Base-by-base conservation (phyloP, 768 basidiomycete genomes). In the Rhodotorula paludigena region DNA sequence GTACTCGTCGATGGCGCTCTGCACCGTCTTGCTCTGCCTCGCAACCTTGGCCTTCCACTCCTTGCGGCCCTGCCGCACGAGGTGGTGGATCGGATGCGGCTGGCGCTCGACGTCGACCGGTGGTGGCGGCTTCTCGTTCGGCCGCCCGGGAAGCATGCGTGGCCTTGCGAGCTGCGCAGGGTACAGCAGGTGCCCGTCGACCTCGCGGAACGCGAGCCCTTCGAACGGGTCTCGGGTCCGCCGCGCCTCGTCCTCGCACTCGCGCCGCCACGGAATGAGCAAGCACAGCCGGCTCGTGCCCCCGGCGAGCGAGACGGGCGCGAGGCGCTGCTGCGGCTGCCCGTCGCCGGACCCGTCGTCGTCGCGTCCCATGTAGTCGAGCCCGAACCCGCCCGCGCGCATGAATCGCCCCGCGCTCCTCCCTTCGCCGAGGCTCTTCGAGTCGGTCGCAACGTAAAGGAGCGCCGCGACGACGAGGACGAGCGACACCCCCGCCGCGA, bases 1-100 rank as follows among this genome's bases (percentile, higher is more conserved):
- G 79, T 99, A 99, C 77, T 93, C 90, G 23, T 79, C 78, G 2
- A 91, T 89, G 0, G 94, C 96, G 44, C 84, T 84, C 36, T 80
- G 79, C 44, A 98, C 81, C 1, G 89, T 88, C 74, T 82, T 85
- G 78, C 89, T 91, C 80, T 98, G 94, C 48, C 82, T 81, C 3
- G 79, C 81, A 23, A 98, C 78, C 74, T 87, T 83, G 2, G 64
- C 72, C 0, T 76, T 71, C 83, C 84, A 84, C 30, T 72, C 69
- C 32, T 64, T 56, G 60, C 81, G 78, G 11, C 80, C 79, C 6
- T 75, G 65, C 25, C 73, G 49, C 42, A 82, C 80, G 28, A 84
- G 77, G 38, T 82, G 79, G 56, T 77, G 79, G 39, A 84, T 81
- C 6, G 83, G 83, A 73, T 84, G 83, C 16, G 70, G 70, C 57